Conservation (phyloP, 2,329 filamentous ascomycete species). For the Colletotrichum lupini region DNA sequence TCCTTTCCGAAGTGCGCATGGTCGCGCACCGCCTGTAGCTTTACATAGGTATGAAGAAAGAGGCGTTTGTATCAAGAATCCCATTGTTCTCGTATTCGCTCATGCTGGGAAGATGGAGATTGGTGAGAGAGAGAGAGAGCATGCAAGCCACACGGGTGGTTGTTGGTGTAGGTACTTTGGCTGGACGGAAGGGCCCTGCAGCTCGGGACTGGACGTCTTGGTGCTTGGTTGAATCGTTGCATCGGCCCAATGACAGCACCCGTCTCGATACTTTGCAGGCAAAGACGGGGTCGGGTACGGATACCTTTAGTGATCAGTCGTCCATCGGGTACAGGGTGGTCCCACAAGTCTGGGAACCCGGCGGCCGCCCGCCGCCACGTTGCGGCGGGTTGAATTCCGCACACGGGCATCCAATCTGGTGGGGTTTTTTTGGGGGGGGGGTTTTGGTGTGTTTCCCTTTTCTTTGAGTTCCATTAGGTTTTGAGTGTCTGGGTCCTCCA, state of each 20-base stretch:
- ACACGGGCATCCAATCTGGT: neutral
- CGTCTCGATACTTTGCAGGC: neutral
- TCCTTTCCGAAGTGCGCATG: neutral
- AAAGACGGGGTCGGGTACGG: no score
- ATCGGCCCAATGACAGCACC: neutral
- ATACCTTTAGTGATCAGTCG: no score
- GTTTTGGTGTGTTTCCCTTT: neutral
- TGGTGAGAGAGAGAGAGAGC: neutral
- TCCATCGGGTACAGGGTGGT: neutral
- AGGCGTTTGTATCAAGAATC: neutral
- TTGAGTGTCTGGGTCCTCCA: neutral
- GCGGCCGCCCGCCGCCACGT: constrained; percentile 10
- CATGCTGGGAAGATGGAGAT: neutral
- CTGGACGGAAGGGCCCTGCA: neutral
- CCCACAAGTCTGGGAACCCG: neutral
- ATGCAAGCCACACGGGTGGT: neutral
- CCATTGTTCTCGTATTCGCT: neutral
- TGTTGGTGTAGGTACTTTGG: neutral
- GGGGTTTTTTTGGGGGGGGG: no score
- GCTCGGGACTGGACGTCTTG: neutral
- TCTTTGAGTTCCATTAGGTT: no score
- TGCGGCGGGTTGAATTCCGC: neutral
- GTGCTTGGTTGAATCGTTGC: neutral
- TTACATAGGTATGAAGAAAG: neutral
- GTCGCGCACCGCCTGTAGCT: no score